A percentile compares a stretch with the other conserved stretches of the same genome.
Evolutionary conservation across 1,284 basidiomycete genomes (phyloP).

Genomic region (Termitomyces sp.): DNA sequence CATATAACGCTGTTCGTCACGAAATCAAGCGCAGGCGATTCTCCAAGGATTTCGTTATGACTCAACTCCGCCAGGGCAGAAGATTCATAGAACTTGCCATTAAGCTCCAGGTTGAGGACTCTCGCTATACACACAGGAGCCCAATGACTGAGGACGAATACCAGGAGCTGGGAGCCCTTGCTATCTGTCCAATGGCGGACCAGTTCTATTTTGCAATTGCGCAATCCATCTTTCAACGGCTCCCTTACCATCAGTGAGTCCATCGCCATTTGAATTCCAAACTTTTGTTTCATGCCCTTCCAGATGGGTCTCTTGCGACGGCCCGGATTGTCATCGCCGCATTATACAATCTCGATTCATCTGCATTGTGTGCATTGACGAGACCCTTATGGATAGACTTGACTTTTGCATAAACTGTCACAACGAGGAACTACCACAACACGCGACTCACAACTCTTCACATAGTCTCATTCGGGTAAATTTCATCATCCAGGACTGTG

Average conservation of each 20-base stretch:
- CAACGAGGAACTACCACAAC: not conserved
- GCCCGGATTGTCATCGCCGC: not conserved
- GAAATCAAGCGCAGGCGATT: not conserved
- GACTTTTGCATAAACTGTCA: constrained; percentile 4
- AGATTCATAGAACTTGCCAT: not conserved
- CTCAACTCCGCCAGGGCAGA: not conserved
- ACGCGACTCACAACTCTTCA: not conserved
- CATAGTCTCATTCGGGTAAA: constrained; percentile 4
- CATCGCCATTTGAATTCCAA: not conserved
- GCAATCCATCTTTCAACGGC: not conserved
- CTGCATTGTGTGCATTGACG: constrained; percentile 7
- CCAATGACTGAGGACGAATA: not conserved
- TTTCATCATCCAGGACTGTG: not conserved
- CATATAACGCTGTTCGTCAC: not conserved
- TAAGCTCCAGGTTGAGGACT: not conserved
- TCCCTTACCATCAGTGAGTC: not conserved
- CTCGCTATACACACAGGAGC: not conserved
- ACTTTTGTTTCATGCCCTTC: not conserved
- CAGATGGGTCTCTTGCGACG: not conserved
- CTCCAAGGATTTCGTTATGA: not conserved
- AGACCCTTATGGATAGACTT: not conserved
- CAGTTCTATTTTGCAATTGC: constrained; percentile 4
- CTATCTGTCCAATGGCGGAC: not conserved
- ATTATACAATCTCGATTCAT: constrained; percentile 1
- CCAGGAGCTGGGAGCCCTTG: not conserved